Conservation (phyloP, 805 yeast genomes). For the Kodamaea fukazawae region DNA sequence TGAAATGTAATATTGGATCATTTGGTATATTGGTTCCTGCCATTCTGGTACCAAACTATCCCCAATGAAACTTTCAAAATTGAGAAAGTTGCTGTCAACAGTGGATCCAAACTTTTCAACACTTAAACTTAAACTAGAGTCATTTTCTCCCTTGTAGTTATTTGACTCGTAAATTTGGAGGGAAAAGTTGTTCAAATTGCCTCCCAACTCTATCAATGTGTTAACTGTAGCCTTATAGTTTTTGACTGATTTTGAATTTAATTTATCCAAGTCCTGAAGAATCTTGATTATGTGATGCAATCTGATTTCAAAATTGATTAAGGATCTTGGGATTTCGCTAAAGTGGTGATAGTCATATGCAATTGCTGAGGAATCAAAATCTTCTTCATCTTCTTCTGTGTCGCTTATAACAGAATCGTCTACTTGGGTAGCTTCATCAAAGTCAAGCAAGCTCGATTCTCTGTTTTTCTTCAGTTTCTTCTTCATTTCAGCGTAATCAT, state of each 20-base stretch:
- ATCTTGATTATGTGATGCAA: constrained; percentile 33
- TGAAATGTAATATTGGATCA: constrained; percentile 43
- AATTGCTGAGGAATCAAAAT: constrained; percentile 1
- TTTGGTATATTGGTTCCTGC: constrained; percentile 51
- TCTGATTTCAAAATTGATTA: constrained; percentile 33
- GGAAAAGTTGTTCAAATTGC: constrained; percentile 54
- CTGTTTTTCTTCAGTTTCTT: constrained; percentile 1
- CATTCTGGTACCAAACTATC: constrained; percentile 39
- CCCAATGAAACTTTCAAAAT: constrained; percentile 43
- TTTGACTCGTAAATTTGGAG: constrained; percentile 35
- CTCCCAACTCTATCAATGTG: constrained; percentile 51
- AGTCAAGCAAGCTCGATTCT: background rate
- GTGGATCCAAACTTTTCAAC: constrained; percentile 55
- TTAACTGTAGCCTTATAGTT: constrained; percentile 39
- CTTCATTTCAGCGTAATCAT: constrained; percentile 11
- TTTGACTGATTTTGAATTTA: constrained; percentile 36
- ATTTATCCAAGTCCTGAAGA: constrained; percentile 34
- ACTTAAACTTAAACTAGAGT: constrained; percentile 26
- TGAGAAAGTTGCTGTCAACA: constrained; percentile 49
- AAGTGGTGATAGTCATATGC: constrained; percentile 15
- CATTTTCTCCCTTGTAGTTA: constrained; percentile 7
- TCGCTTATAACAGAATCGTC: background rate
- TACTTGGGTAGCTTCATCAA: constrained; percentile 2
- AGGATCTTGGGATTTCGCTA: constrained; percentile 28
- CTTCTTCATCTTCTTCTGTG: constrained; percentile 6